phyloP scores from a whole-genome alignment of 768 basidiomycete species.

The Mycena vulgaris region DNA sequence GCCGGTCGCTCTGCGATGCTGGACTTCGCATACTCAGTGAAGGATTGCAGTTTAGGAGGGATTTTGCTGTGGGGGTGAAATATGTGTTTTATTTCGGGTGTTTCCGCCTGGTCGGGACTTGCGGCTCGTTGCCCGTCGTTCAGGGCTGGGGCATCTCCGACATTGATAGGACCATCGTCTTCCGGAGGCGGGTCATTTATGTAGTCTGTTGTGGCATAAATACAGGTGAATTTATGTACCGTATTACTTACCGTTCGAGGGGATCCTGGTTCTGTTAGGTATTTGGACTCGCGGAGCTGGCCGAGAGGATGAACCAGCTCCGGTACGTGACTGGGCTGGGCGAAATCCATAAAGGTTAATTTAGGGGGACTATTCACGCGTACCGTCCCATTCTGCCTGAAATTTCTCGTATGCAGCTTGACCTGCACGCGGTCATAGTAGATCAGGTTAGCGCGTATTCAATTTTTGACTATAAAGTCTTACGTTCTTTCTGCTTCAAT shows the following conservation, averaged over 20 bases:
- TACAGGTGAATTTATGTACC: neutral
- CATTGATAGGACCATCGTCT: neutral
- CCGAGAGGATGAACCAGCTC: neutral
- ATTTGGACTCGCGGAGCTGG: neutral
- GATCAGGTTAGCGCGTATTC: neutral
- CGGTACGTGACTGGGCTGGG: neutral
- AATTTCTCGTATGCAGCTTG: neutral
- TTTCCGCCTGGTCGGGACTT: neutral
- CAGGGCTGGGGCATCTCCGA: neutral
- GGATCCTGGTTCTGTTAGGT: neutral
- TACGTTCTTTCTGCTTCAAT: neutral
- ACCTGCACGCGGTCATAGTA: neutral
- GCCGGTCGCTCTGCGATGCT: neutral
- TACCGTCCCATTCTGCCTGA: neutral
- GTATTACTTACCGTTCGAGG: neutral
- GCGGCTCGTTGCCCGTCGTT: neutral
- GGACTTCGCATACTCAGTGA: neutral
- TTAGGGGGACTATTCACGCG: neutral
- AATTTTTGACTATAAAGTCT: neutral
- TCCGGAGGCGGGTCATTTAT: neutral
- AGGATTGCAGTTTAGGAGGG: neutral
- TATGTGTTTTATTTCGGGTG: neutral
- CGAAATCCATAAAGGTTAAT: neutral
- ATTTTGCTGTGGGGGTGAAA: constrained; percentile 24
- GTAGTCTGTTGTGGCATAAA: neutral